A percentile compares a stretch with the other conserved stretches of the same genome.
Conservation (phyloP, 192 early-diverging fungal genomes). For the Anaeromyces robustus region DNA sequence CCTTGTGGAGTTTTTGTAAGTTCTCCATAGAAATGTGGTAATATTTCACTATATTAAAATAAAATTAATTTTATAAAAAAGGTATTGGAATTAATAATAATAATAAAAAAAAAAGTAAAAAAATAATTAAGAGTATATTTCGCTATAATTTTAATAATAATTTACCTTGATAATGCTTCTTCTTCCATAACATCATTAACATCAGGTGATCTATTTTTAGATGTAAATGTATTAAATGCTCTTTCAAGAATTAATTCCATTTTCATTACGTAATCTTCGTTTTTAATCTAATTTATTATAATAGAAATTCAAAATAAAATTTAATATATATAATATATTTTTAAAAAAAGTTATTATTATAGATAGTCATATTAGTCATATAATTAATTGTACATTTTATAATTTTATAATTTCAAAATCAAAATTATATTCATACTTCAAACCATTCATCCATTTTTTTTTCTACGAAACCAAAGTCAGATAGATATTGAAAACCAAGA, state of each 20-base stretch:
- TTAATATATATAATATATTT: too few species aligned
- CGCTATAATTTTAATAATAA: not conserved
- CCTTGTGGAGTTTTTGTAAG: slow-evolving; percentile 62
- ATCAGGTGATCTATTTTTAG: not conserved
- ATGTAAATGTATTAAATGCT: slow-evolving; percentile 8
- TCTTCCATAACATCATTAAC: slow-evolving; percentile 14
- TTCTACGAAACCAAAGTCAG: slow-evolving; percentile 53
- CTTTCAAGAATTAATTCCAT: slow-evolving; percentile 44
- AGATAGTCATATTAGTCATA: too few species aligned
- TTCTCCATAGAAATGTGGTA: slow-evolving; percentile 68
- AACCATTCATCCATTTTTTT: slow-evolving; percentile 69
- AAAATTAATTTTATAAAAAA: too few species aligned
- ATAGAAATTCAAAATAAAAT: too few species aligned
- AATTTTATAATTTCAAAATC: too few species aligned
- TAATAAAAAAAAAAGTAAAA: too few species aligned
- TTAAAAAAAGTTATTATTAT: too few species aligned
- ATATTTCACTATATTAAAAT: slow-evolving; percentile 12
- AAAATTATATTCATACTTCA: slow-evolving; percentile 28
- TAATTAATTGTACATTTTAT: too few species aligned
- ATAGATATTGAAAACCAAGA: slow-evolving; percentile 53
- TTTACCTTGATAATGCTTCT: slow-evolving; percentile 5
- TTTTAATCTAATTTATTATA: slow-evolving; percentile 29
- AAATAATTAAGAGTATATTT: too few species aligned
- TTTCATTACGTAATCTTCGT: slow-evolving; percentile 47
- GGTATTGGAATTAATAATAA: too few species aligned